A percentile compares a stretch with the other conserved stretches of the same genome.
Evolutionary conservation across 1,139 yeast genomes (phyloP).

Genomic region (Candida sanyaensis): DNA sequence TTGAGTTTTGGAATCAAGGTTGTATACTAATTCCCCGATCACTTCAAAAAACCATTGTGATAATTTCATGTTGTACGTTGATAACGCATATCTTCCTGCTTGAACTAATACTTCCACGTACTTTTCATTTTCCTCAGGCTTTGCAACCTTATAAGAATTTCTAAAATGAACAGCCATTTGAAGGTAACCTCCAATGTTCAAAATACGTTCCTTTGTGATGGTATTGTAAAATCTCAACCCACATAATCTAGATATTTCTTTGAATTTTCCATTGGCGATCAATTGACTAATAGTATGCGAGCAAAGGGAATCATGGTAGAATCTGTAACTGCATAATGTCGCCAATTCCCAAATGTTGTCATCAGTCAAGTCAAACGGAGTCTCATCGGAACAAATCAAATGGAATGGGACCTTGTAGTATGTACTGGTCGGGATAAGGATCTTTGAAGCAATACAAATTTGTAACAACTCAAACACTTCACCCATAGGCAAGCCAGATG

Average conservation of each 20-base stretch:
- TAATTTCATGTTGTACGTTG: conserved; percentile 32
- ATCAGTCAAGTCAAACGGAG: conserved; percentile 41
- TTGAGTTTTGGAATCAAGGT: conserved; percentile 19
- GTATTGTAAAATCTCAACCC: conserved; percentile 42
- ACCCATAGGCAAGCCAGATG: conserved; percentile 32
- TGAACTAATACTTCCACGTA: conserved; percentile 34
- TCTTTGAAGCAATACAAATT: conserved; percentile 32
- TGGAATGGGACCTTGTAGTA: conserved; percentile 54
- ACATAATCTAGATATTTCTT: conserved; percentile 38
- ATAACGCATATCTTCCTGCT: conserved; percentile 40
- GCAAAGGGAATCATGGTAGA: conserved; percentile 39
- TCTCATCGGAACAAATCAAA: conserved; percentile 28
- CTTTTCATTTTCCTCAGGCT: conserved; percentile 25
- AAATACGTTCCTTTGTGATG: conserved; percentile 20
- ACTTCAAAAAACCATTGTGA: conserved; percentile 33
- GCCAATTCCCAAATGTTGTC: conserved; percentile 40
- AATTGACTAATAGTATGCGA: conserved; percentile 27
- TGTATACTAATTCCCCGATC: conserved; percentile 28
- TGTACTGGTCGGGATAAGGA: conserved; percentile 43
- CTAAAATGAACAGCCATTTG: conserved; percentile 38
- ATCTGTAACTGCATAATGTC: conserved; percentile 31
- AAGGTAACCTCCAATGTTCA: conserved; percentile 26
- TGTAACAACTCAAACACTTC: conserved; percentile 30
- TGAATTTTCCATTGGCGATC: conserved; percentile 25
- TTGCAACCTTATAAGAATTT: conserved; percentile 28